A percentile compares a stretch with the other conserved stretches of the same genome.
These are phyloP conservation scores for Capsella bursapastoris DNA, from an alignment of 345 rosid species.

Conservation along the genomic window DNA sequence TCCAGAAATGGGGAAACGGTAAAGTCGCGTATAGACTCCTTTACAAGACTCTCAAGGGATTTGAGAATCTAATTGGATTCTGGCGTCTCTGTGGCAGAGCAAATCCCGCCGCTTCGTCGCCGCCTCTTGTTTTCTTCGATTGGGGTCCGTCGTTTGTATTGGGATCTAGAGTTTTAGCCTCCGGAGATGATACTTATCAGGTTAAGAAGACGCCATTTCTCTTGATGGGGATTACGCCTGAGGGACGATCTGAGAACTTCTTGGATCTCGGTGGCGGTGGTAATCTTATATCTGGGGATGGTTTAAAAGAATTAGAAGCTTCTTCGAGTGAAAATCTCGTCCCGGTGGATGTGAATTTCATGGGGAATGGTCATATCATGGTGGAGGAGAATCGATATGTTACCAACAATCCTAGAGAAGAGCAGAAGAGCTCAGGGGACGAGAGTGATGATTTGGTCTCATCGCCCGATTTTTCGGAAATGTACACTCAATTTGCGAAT, in stretches of 20 bases:
- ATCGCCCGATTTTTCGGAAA: slow-evolving; percentile 65
- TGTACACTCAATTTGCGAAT: slow-evolving; percentile 81
- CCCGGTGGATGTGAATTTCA: slow-evolving; percentile 69
- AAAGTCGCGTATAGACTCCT: slow-evolving; percentile 62
- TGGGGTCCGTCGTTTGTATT: slow-evolving; percentile 79
- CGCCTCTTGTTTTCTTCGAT: slow-evolving; percentile 74
- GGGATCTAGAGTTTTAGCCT: slow-evolving; percentile 66
- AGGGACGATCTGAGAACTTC: slow-evolving; percentile 59
- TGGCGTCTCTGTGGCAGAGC: slow-evolving; percentile 86
- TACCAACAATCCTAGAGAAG: slow-evolving; percentile 21
- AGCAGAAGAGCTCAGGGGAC: slow-evolving; percentile 47
- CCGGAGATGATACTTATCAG: slow-evolving; percentile 49
- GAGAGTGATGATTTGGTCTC: slow-evolving; percentile 53
- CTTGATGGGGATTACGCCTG: slow-evolving; percentile 57
- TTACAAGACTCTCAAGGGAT: slow-evolving; percentile 60
- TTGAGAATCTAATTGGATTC: slow-evolving; percentile 82
- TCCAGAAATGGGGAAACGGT: slow-evolving; percentile 78
- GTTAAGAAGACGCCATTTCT: slow-evolving; percentile 71
- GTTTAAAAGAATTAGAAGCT: slow-evolving; percentile 38
- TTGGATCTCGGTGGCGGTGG: slow-evolving; percentile 62
- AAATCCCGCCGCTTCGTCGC: slow-evolving; percentile 45
- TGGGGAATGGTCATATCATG: slow-evolving; percentile 65
- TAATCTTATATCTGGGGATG: slow-evolving; percentile 32
- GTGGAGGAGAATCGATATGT: slow-evolving; percentile 65
- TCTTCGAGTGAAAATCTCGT: slow-evolving; percentile 52